Base-by-base conservation (phyloP, 2,329 filamentous ascomycete genomes). In the Cyanodermella asteris region DNA sequence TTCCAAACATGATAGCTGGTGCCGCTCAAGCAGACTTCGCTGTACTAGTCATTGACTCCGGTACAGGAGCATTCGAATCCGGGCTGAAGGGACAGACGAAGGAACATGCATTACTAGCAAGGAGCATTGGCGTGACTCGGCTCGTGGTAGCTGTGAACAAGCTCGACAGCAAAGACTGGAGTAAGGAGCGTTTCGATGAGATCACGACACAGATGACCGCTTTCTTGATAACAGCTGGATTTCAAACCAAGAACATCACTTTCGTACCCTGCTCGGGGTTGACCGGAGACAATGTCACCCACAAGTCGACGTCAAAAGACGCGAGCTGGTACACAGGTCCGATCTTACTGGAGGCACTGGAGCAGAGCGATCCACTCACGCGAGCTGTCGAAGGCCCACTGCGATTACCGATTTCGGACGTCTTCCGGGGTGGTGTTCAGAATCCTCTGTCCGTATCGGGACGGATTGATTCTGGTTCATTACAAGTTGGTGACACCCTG, bases 1-100 rank as follows among this genome's bases (percentile, higher is more conserved):
- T 97, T 12, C 87, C 87, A 1, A 97, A 93, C 46, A 97, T 97
- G 87, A 93, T 97, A 44, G 84, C 84, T 3, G 87, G 87, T 9
- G 81, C 84, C 4, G 87, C 77, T 30, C 84, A 93, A 49, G 90
- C 87, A 7, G 87, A 97, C 45, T 87, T 94, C 47, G 87, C 82
- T 0, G 74, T 97, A 1, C 56, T 97, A 3, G 87, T 97, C 12
- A 78, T 97, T 31, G 87, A 97, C 44, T 75, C 84, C 4, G 73
- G 75, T 29, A 78, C 68, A 0, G 87, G 84, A 17, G 82, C 82
- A 17, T 93, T 94, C 36, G 87, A 97, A 45, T 81, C 80, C 4
- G 90, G 87, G 0, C 55, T 94, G 16, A 84, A 76, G 42, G 87
- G 87, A 0, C 87, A 97, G 44, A 97, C 87, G 0, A 73, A 77